Evolutionary conservation across 768 basidiomycete genomes (phyloP), one percentile per base, ranked within the genome.

Genomic region (Melanogaster broomeanus): DNA sequence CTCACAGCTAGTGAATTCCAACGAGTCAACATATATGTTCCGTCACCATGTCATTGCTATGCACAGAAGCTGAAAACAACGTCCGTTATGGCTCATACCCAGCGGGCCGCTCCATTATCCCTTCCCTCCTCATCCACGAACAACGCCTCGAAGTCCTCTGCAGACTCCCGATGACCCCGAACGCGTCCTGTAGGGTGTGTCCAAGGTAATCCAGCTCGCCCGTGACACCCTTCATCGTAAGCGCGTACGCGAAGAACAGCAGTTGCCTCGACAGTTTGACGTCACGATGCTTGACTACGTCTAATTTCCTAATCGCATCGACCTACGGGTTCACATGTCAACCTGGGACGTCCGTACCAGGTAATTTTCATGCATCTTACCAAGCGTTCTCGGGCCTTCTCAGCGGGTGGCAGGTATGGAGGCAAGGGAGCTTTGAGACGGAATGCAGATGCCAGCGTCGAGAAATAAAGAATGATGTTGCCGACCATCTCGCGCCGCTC

Each of bases 401-500:
- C 94, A 0, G 90, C 96, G 0, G 95, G 95, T 3, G 97, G 97
- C 1, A 99, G 80, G 67, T 94, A 98, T 0, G 97, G 93, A 0
- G 97, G 94, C n/a, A 99, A 74, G 2, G 97, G 97, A 6, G 92
- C 85, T 63, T 96, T 96, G 37, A 92, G 75, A 16, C 84, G 76
- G 67, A 95, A 90, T 1, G 88, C 87, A 2, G 88, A 82, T 4
- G 90, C 83, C 27, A 95, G 76, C 0, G 81, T 83, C 1, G 91
- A 89, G 65, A 93, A 88, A 66, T 86, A 93, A 10, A 99, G 80
- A 51, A 98, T 88, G 54, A 98, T 89, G 68, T 93, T 96, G 33
- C 95, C 95, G 42, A 85, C 92, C 90, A 99, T 92, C 65, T 97
- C 95, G 3, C 88, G 84, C 19, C 96, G 79, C 61, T 97, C 88